A percentile compares a stretch with the other conserved stretches of the same genome.
These are phyloP conservation scores for Wickerhamiella shivajii DNA, from an alignment of 805 yeast species.

Conservation along the genomic window DNA sequence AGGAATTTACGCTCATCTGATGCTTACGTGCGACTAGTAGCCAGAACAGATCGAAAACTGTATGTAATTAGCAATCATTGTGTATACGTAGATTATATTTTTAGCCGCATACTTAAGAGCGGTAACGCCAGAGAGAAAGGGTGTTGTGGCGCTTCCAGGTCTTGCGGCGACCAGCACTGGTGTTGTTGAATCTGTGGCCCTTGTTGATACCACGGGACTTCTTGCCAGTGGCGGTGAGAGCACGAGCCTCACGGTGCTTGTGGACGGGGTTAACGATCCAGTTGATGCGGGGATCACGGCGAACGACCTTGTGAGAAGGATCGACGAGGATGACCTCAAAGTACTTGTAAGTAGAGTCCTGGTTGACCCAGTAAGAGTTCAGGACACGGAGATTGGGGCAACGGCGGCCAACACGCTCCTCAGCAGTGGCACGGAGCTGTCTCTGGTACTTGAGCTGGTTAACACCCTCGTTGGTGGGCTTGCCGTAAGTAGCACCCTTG, in stretches of 20 bases:
- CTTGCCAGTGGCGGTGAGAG: slow-evolving; percentile 96
- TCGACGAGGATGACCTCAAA: slow-evolving; percentile 95
- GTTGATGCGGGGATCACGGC: slow-evolving; percentile 98
- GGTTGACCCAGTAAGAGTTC: slow-evolving; percentile 99
- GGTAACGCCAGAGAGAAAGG: slow-evolving; percentile 98
- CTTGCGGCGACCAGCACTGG: slow-evolving; percentile 97
- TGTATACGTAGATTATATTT: no score
- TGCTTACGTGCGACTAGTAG: no score
- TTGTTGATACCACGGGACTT: slow-evolving; percentile 99
- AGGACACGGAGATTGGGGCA: slow-evolving; percentile 98
- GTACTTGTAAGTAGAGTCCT: slow-evolving; percentile 99
- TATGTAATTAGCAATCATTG: no score
- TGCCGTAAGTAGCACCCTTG: slow-evolving; percentile 99
- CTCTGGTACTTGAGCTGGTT: slow-evolving; percentile 98
- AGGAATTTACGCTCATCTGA: no score
- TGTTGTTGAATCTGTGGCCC: slow-evolving; percentile 98
- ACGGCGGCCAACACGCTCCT: slow-evolving; percentile 98
- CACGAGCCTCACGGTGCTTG: slow-evolving; percentile 99
- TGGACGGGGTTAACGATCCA: slow-evolving; percentile 99
- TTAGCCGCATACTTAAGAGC: slow-evolving; percentile 36
- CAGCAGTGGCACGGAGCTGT: slow-evolving; percentile 95
- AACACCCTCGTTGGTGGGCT: slow-evolving; percentile 99
- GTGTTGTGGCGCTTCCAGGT: slow-evolving; percentile 99
- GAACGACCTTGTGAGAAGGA: slow-evolving; percentile 96
- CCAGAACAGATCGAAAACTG: no score